Base-by-base conservation (phyloP, 495 filamentous ascomycete genomes). In the Cercophora samala region DNA sequence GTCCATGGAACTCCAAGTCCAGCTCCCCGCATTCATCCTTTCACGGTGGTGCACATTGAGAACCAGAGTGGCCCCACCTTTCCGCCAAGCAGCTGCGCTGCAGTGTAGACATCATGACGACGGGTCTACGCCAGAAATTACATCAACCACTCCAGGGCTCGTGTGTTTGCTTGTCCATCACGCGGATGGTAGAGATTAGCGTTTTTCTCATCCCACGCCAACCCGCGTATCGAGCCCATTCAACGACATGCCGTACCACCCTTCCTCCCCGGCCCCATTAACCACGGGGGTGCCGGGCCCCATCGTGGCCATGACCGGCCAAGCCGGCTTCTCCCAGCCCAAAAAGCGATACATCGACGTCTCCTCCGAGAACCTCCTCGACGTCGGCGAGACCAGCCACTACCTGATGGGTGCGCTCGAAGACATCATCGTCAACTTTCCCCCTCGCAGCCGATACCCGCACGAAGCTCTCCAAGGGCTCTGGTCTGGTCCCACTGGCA, bases 401-500 rank as follows among this genome's bases (percentile, higher is more conserved):
- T 72, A 75, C 46, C 66, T 77, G 13, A 25, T 5, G 2, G 63
- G 64, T 5, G 73, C 75, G 3, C 69, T 79, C 23, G 71, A 76
- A n/a, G 71, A 77, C 66, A 73, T 79, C 23, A 67, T 77, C 58
- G 26, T 59, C 64, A 75, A 69, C 63, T 73, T 67, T 58, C 75
- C 75, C 1, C 77, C 75, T 1, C 73, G 69, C 53, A 59, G 54
- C 25, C 63, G 67, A 1, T 78, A 78, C 63, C 64, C 70, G 5
- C 68, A 66, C 26, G 70, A 74, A 19, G 25, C 64, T 5, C 75
- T 79, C 0, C 73, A 76, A 25, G 88, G 87, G 0, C 73, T 90
- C 25, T 89, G 83, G 76, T 78, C 80, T 56, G 88, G 87, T 0
- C 86, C 86, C 11, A 85, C 86, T 1, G 84, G 83, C 24, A 75